These are phyloP conservation scores for Cytospora leucostoma DNA, from an alignment of 2,329 filamentous ascomycete species.

Conservation along the genomic window DNA sequence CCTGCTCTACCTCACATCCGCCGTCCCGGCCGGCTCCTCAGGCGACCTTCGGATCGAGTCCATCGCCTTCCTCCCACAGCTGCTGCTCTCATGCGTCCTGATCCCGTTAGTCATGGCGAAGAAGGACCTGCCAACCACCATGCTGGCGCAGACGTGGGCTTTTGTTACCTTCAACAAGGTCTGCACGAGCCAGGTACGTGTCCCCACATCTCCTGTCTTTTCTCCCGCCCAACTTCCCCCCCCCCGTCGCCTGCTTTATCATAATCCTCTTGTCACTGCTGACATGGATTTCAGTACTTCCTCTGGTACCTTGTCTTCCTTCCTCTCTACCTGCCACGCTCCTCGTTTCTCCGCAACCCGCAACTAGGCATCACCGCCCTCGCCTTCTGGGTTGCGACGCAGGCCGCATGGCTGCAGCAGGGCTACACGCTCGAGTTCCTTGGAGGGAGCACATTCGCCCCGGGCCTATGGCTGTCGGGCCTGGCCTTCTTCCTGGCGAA, in stretches of 20 bases:
- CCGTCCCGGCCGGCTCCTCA: slow-evolving; percentile 47
- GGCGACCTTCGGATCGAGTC: slow-evolving; percentile 62
- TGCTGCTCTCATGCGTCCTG: slow-evolving; percentile 74
- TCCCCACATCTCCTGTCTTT: not conserved
- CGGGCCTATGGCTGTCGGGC: slow-evolving; percentile 76
- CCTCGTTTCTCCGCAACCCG: slow-evolving; percentile 66
- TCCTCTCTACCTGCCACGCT: slow-evolving; percentile 84
- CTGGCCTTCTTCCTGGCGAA: slow-evolving; percentile 83
- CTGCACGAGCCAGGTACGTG: slow-evolving; percentile 87
- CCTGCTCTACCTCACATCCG: slow-evolving; percentile 82
- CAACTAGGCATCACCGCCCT: slow-evolving; percentile 65
- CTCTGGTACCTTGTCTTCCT: slow-evolving; percentile 96
- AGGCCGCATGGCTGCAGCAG: slow-evolving; percentile 75
- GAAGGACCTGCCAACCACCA: slow-evolving; percentile 75
- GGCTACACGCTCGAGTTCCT: slow-evolving; percentile 78
- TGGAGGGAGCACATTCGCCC: slow-evolving; percentile 79
- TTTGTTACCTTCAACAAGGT: slow-evolving; percentile 99
- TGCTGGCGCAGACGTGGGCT: slow-evolving; percentile 94
- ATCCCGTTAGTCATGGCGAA: slow-evolving; percentile 74
- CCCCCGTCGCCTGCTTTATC: too few species aligned
- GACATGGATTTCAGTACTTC: slow-evolving; percentile 69
- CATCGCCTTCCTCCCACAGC: slow-evolving; percentile 84
- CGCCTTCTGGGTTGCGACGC: slow-evolving; percentile 71
- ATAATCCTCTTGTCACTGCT: not conserved
- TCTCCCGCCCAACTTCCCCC: not conserved